Evolutionary conservation across 1,284 basidiomycete species (phyloP), one percentile per base, ranked within the genome.

Genomic region (Fomitopsis schrenkii): DNA sequence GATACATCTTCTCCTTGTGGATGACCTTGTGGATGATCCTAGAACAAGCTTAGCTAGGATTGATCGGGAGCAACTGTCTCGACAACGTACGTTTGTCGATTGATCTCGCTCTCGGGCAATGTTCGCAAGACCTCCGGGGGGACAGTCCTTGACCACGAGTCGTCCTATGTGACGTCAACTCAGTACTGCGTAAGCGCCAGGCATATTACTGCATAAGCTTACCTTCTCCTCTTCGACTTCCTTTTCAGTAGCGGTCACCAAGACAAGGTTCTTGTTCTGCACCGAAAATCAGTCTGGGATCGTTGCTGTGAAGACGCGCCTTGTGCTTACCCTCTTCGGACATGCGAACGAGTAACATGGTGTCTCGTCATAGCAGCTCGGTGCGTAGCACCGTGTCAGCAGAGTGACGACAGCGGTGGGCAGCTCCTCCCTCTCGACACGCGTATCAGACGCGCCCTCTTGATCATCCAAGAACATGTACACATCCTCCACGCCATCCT

Each of bases 391-490:
- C 70, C 84, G 87, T 8, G 94, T 94, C 58, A 94, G 72, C 64
- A 86, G 79, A 1, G 90, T 94, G 55, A 93, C 81, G 5, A 95
- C 90, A 6, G 88, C 91, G 0, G 91, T 94, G 0, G 95, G 95
- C 5, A 97, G 76, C 70, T 95, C 94, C 63, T 90, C 88, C 58
- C 83, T 80, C 68, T 90, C 84, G 63, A 75, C 79, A 56, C 73
- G 80, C 1, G 79, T 75, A 62, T 87, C 85, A 1, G 85, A 83
- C 19, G 74, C 74, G 59, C 88, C 87, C 60, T 90, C 90, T 64
- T 88, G 84, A 68, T 97, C 95, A 64, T 95, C 94, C 75, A 95
- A 81, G 78, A 99, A 98, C 84, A 94, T 95, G 76, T 95, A 98
- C 6, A 98, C 95, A 68, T 97, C 94, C 68, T 97, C 95, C 2